Base-by-base conservation (phyloP, 2,329 filamentous ascomycete species). In the Claviceps arundinis region DNA sequence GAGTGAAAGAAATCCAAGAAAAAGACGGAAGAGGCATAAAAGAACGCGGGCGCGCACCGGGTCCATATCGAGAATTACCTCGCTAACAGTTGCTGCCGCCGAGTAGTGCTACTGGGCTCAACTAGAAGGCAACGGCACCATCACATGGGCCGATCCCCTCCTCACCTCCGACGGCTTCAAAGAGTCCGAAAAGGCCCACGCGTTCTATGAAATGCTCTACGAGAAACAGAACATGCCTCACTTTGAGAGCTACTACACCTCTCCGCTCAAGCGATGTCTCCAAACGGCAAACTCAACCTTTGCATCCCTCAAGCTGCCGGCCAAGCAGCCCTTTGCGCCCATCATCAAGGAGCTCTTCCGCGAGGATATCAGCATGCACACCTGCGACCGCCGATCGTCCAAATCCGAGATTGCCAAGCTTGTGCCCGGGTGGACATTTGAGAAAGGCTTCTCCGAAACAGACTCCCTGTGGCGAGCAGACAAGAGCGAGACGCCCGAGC, bases 311-410 rank as follows among this genome's bases (percentile, higher is more conserved):
- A 58, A 68, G 2, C 61, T 85, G 2, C 79, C 80, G 1, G 61
- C 62, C 7, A 62, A 70, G 3, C 63, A 63, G 11, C 74, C 73
- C 0, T 86, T 85, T 57, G 63, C 65, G 2, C 83, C 82, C 0
- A 68, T 70, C 1, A 67, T 87, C 55, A 86, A 85, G 64, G 84
- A 87, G 59, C 62, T 75, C 38, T 70, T 87, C 56, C 73, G 84
- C 34, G 84, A 87, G 64, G 76, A 77, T 2, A 78, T 87, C 52
- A 80, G 76, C 51, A 77, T 81, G 43, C 84, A 86, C 61, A 85
- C 82, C 0, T 88, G 84, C 62, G 81, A 87, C 64, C 73, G 77
- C 34, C 73, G 84, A 9, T 76, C 74, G 22, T 75, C 66, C 58
- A 76, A 72, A 59, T 71, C 73, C 0, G 72, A 73, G 53, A 81